Conservation (phyloP, 1,139 yeast genomes). For the Pichia cactophila region DNA sequence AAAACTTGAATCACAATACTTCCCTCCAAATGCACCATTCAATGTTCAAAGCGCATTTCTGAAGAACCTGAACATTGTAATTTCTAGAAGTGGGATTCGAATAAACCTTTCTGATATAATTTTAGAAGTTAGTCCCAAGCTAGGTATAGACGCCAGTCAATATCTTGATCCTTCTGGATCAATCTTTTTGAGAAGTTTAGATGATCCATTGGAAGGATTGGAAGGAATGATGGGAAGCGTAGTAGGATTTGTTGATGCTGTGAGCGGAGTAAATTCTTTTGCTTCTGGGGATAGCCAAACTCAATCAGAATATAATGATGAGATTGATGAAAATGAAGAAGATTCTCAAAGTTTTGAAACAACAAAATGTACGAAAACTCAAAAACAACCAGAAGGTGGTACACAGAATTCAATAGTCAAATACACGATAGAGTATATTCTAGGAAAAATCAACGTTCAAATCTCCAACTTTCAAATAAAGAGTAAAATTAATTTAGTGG, state of each 20-base stretch:
- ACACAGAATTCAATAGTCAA: conserved; percentile 33
- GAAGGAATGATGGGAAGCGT: conserved; percentile 18
- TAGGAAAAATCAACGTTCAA: conserved; percentile 50
- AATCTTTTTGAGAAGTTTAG: conserved; percentile 7
- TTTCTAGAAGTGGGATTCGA: conserved; percentile 11
- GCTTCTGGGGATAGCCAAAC: background rate
- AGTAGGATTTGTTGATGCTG: conserved; percentile 16
- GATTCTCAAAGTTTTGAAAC: background rate
- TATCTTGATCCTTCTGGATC: conserved; percentile 8
- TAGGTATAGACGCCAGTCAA: conserved; percentile 1
- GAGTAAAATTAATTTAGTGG: conserved; percentile 44
- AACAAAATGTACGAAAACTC: background rate
- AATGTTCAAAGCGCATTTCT: conserved; percentile 13
- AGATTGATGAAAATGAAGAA: conserved; percentile 16
- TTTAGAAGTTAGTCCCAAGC: conserved; percentile 11
- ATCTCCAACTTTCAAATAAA: conserved; percentile 40
- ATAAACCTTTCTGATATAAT: conserved; percentile 4
- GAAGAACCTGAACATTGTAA: conserved; percentile 8
- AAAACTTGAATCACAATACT: conserved; percentile 10
- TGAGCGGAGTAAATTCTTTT: conserved; percentile 12
- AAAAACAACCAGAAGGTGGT: conserved; percentile 17
- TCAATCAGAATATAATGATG: conserved; percentile 4
- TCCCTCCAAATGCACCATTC: conserved; percentile 12
- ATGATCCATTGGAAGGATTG: conserved; percentile 11
- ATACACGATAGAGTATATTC: conserved; percentile 60